Percentiles rank a stretch among this genome's conserved stretches.
phyloP scores from a whole-genome alignment of 352 stramenopile genomes.

The Phytophthora pisi region DNA sequence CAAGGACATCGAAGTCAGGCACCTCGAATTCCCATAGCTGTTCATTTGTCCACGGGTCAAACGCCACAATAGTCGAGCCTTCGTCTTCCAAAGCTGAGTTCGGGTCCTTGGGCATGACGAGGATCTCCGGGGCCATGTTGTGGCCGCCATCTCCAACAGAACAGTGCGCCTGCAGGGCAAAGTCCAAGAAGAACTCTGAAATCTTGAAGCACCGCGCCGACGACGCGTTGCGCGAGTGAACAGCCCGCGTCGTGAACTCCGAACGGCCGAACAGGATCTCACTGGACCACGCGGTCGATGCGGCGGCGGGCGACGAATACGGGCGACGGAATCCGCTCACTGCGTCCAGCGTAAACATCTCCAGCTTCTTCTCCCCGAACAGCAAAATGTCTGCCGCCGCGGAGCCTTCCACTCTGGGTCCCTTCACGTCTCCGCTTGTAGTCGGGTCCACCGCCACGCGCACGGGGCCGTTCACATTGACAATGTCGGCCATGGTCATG shows the following conservation, averaged over 20 bases:
- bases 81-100: constrained; percentile 56
- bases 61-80: constrained; percentile 72
- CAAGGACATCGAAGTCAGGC: constrained; percentile 71
- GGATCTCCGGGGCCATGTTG: constrained; percentile 49
- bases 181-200: constrained; percentile 85
- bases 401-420: constrained; percentile 11
- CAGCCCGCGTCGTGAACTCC: constrained; percentile 70
- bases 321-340: constrained; percentile 64
- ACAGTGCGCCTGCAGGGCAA: constrained; percentile 61
- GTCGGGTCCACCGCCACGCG: constrained; percentile 43
- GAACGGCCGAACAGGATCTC: constrained; percentile 76
- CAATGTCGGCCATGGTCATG: constrained; percentile 80
- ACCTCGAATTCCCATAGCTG: constrained; percentile 80
- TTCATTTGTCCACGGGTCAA: constrained; percentile 72
- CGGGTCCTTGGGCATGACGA: constrained; percentile 65
- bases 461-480: constrained; percentile 74
- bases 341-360: constrained; percentile 75
- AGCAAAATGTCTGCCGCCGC: constrained; percentile 68
- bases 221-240: constrained; percentile 67
- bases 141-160: constrained; percentile 32
- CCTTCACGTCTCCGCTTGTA: background rate
- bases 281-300: constrained; percentile 23
- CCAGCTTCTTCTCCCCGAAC: constrained; percentile 77
- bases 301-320: constrained; percentile 29
- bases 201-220: constrained; percentile 78